Conservation (phyloP, 2,329 filamentous ascomycete genomes). For the Colletotrichum costaricense region DNA sequence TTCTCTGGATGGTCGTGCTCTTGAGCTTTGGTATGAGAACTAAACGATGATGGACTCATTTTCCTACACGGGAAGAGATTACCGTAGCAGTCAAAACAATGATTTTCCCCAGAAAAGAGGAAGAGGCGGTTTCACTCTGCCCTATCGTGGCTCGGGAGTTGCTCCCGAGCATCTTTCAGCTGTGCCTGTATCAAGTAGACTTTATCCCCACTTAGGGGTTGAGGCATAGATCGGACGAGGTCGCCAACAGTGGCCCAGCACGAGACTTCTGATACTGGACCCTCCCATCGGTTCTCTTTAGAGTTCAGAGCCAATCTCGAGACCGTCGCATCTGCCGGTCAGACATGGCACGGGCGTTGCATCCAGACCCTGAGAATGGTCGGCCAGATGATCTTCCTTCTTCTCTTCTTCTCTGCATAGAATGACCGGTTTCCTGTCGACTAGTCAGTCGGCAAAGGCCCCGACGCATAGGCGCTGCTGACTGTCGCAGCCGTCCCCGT, state of each 20-base stretch:
- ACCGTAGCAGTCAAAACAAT: neutral
- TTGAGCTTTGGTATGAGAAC: neutral
- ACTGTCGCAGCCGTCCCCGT: neutral
- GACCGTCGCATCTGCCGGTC: neutral
- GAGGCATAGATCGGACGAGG: neutral
- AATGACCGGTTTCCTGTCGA: too few species aligned
- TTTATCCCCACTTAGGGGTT: neutral
- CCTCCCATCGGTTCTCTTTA: neutral
- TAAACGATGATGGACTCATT: neutral
- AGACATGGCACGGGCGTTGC: neutral
- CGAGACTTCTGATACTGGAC: neutral
- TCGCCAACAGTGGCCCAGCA: neutral
- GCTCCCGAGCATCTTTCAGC: neutral
- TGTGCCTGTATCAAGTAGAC: neutral
- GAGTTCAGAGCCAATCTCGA: neutral
- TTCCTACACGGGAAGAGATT: neutral
- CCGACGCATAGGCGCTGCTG: neutral
- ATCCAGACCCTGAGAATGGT: too few species aligned
- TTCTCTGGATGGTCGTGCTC: neutral
- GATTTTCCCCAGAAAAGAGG: neutral
- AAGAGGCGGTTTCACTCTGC: neutral
- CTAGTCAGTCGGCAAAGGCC: neutral
- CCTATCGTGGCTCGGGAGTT: neutral
- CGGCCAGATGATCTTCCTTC: too few species aligned
- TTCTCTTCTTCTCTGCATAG: too few species aligned